phyloP scores from a whole-genome alignment of 495 filamentous ascomycete genomes.

The Aspergillus indologenus region DNA sequence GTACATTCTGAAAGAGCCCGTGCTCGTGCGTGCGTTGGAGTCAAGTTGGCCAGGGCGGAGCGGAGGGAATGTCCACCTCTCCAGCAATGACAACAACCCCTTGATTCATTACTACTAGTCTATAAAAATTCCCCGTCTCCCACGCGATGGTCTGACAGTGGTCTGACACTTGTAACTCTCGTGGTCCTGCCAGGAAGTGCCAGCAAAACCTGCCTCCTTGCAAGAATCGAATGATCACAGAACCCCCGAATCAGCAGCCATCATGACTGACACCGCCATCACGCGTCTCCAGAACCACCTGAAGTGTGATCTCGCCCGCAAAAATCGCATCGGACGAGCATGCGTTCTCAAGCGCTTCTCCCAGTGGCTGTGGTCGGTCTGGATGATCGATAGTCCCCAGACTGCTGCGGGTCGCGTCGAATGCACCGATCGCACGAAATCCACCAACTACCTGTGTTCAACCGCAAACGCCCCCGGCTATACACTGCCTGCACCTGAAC shows the following conservation, averaged over 20 bases:
- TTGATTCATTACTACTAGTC: background rate
- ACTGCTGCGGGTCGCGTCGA: background rate
- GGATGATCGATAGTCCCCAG: slow-evolving; percentile 3
- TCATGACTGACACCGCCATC: background rate
- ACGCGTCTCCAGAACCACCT: slow-evolving; percentile 1
- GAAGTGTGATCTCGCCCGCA: slow-evolving; percentile 7
- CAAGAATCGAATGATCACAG: background rate
- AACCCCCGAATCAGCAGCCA: background rate
- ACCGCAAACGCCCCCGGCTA: background rate
- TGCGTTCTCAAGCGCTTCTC: slow-evolving; percentile 14
- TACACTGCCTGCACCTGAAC: background rate
- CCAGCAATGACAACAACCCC: too few species aligned
- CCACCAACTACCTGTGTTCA: background rate
- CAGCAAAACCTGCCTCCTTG: background rate
- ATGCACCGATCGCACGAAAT: background rate
- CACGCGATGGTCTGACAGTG: background rate
- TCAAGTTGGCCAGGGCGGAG: background rate
- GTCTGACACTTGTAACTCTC: background rate
- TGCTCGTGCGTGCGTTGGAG: background rate
- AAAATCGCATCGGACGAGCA: background rate
- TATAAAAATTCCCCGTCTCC: background rate
- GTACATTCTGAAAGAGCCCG: background rate
- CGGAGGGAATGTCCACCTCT: background rate
- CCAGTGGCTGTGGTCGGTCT: slow-evolving; percentile 22
- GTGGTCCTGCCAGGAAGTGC: background rate